A percentile compares a stretch with the other conserved stretches of the same genome.
Evolutionary conservation across 1,139 yeast species (phyloP).

Genomic region (Debaryomycetaceae sp.): DNA sequence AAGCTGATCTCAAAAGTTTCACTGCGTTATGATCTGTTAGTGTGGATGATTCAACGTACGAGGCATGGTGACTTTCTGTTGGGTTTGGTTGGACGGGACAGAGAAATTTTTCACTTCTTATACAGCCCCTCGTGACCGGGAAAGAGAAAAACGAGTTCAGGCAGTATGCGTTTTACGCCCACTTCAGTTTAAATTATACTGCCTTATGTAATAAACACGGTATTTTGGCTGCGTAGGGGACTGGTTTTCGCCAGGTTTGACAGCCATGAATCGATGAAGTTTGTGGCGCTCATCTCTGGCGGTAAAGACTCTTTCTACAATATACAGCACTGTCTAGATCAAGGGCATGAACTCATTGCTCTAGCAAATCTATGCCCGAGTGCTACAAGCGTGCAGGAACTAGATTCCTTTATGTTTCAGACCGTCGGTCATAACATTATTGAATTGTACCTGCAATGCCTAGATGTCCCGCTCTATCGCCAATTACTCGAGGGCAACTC

Average conservation of each 20-base stretch:
- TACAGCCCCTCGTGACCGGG: slow-evolving; percentile 1
- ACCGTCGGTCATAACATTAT: slow-evolving; percentile 92
- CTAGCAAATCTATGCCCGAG: slow-evolving; percentile 76
- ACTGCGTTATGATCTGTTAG: slow-evolving; percentile 3
- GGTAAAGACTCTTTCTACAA: slow-evolving; percentile 94
- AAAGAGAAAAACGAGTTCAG: slow-evolving; percentile 4
- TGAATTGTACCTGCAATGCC: slow-evolving; percentile 52
- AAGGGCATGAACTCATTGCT: slow-evolving; percentile 79
- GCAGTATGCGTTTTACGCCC: no score
- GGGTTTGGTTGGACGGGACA: slow-evolving; percentile 7
- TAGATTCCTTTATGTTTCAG: slow-evolving; percentile 95
- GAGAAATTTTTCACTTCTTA: slow-evolving; percentile 3
- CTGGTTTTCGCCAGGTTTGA: no score
- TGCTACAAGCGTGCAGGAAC: slow-evolving; percentile 38
- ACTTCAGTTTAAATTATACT: no score
- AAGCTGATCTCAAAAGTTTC: slow-evolving; percentile 1
- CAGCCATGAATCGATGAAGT: no score
- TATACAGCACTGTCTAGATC: slow-evolving; percentile 67
- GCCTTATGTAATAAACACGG: no score
- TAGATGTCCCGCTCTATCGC: slow-evolving; percentile 72
- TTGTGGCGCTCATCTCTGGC: slow-evolving; percentile 85
- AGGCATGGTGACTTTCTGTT: slow-evolving; percentile 36
- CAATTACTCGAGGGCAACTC: slow-evolving; percentile 56
- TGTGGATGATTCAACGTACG: slow-evolving; percentile 31
- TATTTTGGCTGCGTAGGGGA: no score